A percentile compares a stretch with the other conserved stretches of the same genome.
These are phyloP conservation scores for Boletus vermiculosoides DNA, from an alignment of 768 basidiomycete species.

Conservation along the genomic window DNA sequence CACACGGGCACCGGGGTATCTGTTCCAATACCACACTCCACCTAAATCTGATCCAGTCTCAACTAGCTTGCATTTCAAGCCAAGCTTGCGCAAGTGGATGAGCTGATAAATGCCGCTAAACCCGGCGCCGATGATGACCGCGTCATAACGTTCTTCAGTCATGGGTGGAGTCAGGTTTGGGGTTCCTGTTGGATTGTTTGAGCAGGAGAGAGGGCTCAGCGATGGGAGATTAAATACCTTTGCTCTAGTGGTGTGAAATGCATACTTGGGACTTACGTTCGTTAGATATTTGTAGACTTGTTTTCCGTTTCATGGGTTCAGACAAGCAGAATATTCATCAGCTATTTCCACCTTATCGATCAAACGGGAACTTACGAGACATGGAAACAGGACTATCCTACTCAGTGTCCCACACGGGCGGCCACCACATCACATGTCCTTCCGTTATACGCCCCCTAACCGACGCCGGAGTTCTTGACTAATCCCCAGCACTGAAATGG, in stretches of 20 bases:
- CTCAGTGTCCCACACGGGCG: not conserved
- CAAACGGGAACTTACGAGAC: not conserved
- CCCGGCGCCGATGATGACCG: conserved; percentile 8
- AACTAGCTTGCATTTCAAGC: conserved; percentile 5
- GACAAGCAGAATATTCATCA: not conserved
- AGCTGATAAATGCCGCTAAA: conserved; percentile 12
- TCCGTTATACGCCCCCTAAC: not conserved
- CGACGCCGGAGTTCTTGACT: not conserved
- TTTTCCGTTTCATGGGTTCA: not conserved
- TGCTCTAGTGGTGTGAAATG: not conserved
- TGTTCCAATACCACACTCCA: conserved; percentile 14
- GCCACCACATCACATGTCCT: not conserved
- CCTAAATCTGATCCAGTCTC: conserved; percentile 10
- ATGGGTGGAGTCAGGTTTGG: not conserved
- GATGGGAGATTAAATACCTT: not conserved
- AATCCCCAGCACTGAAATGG: not conserved
- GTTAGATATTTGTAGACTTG: not conserved
- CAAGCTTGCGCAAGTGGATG: conserved; percentile 10
- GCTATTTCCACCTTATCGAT: not conserved
- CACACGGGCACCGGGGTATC: conserved; percentile 13
- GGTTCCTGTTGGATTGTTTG: not conserved
- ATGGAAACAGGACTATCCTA: not conserved
- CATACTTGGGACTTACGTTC: not conserved
- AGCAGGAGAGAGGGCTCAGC: too few species aligned
- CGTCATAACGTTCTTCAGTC: conserved; percentile 10